phyloP scores from a whole-genome alignment of 208 protist species.

The Wallacemonas collosoma region DNA sequence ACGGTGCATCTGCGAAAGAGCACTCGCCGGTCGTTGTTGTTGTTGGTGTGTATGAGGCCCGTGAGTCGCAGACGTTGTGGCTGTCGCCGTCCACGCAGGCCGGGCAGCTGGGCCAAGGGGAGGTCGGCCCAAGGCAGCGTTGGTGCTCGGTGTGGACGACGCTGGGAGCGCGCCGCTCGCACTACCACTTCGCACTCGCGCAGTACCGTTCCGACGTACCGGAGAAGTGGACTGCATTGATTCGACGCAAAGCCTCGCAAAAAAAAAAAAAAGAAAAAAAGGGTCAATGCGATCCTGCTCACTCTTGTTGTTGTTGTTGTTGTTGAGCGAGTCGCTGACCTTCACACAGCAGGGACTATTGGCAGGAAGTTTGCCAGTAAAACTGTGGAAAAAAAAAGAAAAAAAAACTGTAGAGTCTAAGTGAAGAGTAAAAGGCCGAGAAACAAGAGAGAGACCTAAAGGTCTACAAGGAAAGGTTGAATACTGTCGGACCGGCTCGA shows the following conservation, averaged over 20 bases:
- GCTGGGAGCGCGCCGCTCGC: not conserved
- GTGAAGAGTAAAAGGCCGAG: slow-evolving; percentile 5
- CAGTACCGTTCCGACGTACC: not conserved
- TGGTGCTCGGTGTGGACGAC: not conserved
- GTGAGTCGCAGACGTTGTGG: not conserved
- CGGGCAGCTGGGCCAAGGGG: slow-evolving; percentile 1
- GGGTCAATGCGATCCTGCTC: not conserved
- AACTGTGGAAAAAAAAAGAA: not conserved
- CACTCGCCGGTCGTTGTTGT: not conserved
- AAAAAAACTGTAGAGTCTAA: slow-evolving; percentile 1
- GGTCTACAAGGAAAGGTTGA: not conserved
- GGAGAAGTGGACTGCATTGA: not conserved
- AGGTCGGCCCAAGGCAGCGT: not conserved
- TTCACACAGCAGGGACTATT: slow-evolving; percentile 10
- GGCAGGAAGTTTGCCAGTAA: not conserved
- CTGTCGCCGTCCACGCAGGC: not conserved
- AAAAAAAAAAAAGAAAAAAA: not conserved
- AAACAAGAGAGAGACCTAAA: not conserved
- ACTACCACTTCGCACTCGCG: not conserved
- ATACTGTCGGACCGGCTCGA: too few species aligned
- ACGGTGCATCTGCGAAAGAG: not conserved
- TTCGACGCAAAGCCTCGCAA: too few species aligned
- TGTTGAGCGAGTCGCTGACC: slow-evolving; percentile 3
- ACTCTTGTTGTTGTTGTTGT: slow-evolving; percentile 21
- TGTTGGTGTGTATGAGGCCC: not conserved